These are phyloP conservation scores for Penicillium janthinellum DNA, from an alignment of 2,329 filamentous ascomycete species.

Conservation along the genomic window DNA sequence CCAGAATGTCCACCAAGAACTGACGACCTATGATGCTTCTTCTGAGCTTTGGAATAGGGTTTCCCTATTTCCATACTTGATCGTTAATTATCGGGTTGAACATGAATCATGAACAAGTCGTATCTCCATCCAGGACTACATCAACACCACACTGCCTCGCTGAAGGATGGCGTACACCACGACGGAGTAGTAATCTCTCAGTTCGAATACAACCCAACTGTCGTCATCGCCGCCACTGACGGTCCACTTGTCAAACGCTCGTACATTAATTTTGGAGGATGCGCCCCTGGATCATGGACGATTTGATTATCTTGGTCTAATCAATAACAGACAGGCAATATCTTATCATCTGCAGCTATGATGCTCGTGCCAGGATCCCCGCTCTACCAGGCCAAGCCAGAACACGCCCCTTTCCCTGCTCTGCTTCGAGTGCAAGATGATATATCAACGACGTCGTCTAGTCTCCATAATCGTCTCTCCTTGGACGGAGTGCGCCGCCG, in stretches of 20 bases:
- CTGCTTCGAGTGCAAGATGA: background rate
- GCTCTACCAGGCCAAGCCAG: background rate
- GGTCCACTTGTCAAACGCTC: constrained; percentile 4
- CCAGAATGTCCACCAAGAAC: too few species aligned
- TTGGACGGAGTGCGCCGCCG: background rate
- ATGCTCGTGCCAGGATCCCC: background rate
- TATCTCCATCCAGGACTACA: background rate
- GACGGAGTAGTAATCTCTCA: background rate
- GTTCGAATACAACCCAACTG: background rate
- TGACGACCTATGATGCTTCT: background rate
- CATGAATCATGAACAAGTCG: background rate
- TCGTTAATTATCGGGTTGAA: background rate
- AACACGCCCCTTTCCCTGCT: background rate
- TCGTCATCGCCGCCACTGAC: constrained; percentile 20
- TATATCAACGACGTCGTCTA: background rate
- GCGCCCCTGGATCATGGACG: background rate
- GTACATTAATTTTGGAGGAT: background rate
- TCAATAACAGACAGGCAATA: background rate
- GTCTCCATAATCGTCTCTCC: background rate
- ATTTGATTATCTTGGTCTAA: background rate
- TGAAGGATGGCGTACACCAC: background rate
- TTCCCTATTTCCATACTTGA: background rate
- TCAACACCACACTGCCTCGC: background rate
- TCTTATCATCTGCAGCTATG: background rate
- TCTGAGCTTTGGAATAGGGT: background rate